Conservation (phyloP, 768 basidiomycete genomes). For the Porphyrellus cyaneotinctus region DNA sequence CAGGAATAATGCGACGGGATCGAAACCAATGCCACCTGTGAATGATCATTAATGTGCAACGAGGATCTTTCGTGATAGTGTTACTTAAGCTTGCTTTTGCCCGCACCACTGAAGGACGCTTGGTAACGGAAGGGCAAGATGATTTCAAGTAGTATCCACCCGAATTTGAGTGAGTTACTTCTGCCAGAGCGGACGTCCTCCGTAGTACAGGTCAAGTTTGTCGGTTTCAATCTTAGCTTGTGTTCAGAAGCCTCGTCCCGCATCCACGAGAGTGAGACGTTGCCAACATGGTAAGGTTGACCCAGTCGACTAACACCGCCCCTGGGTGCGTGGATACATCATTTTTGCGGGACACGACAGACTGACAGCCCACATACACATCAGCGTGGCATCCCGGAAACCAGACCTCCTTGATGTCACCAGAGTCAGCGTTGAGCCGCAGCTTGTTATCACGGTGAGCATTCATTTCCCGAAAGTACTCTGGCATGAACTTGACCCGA, state of each 20-base stretch:
- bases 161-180: not conserved
- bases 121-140: slow-evolving; percentile 1
- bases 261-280: not conserved
- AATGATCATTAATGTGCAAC: not conserved
- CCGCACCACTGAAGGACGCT: not conserved
- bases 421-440: not conserved
- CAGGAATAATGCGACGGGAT: not conserved
- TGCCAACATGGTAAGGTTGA: not conserved
- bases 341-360: not conserved
- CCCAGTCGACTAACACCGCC: not conserved
- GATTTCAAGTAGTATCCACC: not conserved
- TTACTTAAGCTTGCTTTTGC: not conserved
- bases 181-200: not conserved
- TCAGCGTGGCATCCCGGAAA: not conserved
- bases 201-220: not conserved
- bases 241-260: not conserved
- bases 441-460: not conserved
- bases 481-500: slow-evolving; percentile 7
- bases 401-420: not conserved
- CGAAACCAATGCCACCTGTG: slow-evolving; percentile 1
- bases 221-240: not conserved
- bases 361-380: not conserved
- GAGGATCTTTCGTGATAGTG: not conserved
- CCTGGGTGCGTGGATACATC: not conserved
- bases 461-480: not conserved